Conservation (phyloP, 1,139 yeast species). For the Geotrichum histeridarum region DNA sequence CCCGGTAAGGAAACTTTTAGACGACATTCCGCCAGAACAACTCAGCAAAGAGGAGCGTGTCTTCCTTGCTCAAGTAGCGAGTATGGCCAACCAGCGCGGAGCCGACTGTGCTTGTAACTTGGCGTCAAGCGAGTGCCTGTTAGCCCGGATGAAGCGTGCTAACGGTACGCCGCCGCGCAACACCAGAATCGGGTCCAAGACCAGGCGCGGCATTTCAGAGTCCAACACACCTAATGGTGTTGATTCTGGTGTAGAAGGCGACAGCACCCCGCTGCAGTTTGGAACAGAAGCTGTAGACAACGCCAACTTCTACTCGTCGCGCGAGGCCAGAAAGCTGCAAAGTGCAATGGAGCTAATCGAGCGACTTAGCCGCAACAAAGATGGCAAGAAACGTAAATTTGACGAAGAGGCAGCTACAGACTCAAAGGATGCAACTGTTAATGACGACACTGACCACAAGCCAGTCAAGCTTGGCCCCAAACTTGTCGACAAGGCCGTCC, state of each 20-base stretch:
- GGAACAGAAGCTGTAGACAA: slow-evolving; percentile 17
- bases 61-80: slow-evolving; percentile 26
- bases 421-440: background rate
- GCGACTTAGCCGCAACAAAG: slow-evolving; percentile 23
- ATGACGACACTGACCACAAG: background rate
- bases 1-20: slow-evolving; percentile 58
- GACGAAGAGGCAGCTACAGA: background rate
- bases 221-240: background rate
- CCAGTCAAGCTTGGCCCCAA: background rate
- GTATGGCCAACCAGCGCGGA: slow-evolving; percentile 40
- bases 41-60: slow-evolving; percentile 26
- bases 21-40: slow-evolving; percentile 38
- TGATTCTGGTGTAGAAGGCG: slow-evolving; percentile 13
- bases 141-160: slow-evolving; percentile 27
- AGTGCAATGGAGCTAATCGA: slow-evolving; percentile 31
- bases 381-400: slow-evolving; percentile 14
- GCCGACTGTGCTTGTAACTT: slow-evolving; percentile 66
- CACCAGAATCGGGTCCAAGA: slow-evolving; percentile 20
- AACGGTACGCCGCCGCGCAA: slow-evolving; percentile 19
- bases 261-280: slow-evolving; percentile 9
- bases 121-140: slow-evolving; percentile 27
- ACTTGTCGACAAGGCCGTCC: slow-evolving; percentile 11
- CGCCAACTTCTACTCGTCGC: slow-evolving; percentile 25
- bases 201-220: slow-evolving; percentile 18
- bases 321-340: slow-evolving; percentile 31